Evolutionary conservation across 192 early-diverging fungal species (phyloP).

Genomic region (Thamnidium elegans): DNA sequence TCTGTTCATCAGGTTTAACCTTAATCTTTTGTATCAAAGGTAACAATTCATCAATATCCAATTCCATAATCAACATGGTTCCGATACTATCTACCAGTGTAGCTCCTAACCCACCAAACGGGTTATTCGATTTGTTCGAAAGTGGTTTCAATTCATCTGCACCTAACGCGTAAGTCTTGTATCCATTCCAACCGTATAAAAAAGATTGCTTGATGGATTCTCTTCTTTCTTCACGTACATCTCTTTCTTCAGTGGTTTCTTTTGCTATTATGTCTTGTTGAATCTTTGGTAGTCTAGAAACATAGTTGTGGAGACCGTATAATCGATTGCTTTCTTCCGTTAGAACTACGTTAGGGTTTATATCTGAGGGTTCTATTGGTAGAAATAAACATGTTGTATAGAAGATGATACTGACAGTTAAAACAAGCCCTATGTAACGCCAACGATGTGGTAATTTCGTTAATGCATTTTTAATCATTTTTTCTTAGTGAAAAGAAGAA

Average conservation of each 20-base stretch:
- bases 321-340: neutral
- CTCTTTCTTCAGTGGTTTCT: neutral
- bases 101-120: constrained; percentile 52
- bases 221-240: constrained; percentile 21
- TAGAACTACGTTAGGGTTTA: neutral
- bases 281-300: constrained; percentile 16
- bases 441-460: constrained; percentile 6
- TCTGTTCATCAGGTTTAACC: constrained; percentile 25
- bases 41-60: constrained; percentile 61
- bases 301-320: constrained; percentile 6
- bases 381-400: neutral
- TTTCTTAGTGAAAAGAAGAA: neutral
- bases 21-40: constrained; percentile 42
- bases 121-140: constrained; percentile 18
- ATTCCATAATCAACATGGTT: constrained; percentile 80
- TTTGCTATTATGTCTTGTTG: constrained; percentile 2
- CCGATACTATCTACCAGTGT: constrained; percentile 84
- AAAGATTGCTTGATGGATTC: constrained; percentile 58
- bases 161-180: constrained; percentile 72
- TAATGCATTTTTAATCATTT: neutral
- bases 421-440: neutral
- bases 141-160: constrained; percentile 60
- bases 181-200: constrained; percentile 69
- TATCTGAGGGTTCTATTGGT: neutral
- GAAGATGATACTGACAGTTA: neutral